Evolutionary conservation across 2,329 filamentous ascomycete genomes (phyloP).

Genomic region (Exserohilum rostratum): DNA sequence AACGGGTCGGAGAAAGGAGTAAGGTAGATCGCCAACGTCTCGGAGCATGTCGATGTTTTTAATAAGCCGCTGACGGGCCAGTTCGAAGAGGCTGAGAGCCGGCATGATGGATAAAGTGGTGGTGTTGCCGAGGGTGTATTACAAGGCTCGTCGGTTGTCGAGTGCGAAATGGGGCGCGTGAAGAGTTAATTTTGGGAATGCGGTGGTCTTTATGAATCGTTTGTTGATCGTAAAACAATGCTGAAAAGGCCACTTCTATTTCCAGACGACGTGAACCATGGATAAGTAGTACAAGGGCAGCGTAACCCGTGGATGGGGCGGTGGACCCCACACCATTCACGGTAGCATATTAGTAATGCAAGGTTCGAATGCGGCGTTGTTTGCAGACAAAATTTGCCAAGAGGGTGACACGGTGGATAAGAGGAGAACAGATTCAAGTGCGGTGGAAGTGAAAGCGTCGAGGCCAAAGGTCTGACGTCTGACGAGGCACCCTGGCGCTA

Average conservation of each 20-base stretch:
- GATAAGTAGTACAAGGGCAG: conserved; percentile 5
- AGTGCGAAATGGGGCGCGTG: not conserved
- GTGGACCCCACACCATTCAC: conserved; percentile 11
- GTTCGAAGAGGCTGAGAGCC: conserved; percentile 46
- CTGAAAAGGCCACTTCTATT: conserved; percentile 3
- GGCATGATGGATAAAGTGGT: conserved; percentile 32
- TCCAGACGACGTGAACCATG: conserved; percentile 10
- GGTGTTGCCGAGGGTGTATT: not conserved
- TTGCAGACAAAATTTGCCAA: not conserved
- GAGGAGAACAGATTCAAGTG: not conserved
- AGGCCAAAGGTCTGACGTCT: conserved; percentile 17
- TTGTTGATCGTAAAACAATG: not conserved
- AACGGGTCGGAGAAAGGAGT: conserved; percentile 68
- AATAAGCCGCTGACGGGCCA: conserved; percentile 50
- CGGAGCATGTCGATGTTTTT: conserved; percentile 58
- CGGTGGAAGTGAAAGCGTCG: conserved; percentile 9
- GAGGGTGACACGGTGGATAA: not conserved
- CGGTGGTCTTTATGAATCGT: not conserved
- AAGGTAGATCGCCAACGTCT: conserved; percentile 75
- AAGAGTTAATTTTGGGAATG: not conserved
- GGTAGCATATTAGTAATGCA: conserved; percentile 5
- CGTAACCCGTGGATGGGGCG: conserved; percentile 6
- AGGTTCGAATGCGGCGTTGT: not conserved
- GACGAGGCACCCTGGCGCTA: conserved; percentile 7
- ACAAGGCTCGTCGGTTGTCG: not conserved